Evolutionary conservation across 768 basidiomycete genomes (phyloP).

Genomic region (Leccinellum rugosiceps): DNA sequence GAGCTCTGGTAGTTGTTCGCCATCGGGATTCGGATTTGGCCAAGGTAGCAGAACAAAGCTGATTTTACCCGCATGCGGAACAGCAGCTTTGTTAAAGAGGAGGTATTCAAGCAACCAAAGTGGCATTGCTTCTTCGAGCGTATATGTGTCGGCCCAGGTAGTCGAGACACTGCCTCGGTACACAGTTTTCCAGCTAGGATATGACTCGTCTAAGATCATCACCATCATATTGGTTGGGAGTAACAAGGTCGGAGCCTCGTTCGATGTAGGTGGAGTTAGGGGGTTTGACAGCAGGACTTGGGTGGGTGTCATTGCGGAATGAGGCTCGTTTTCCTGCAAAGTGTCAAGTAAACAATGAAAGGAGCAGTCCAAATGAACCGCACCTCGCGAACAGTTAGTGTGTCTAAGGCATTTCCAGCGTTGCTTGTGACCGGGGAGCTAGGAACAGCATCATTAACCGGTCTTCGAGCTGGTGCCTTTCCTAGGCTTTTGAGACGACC

Average conservation of each 20-base stretch:
- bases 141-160: constrained; percentile 48
- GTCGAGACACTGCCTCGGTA: constrained; percentile 71
- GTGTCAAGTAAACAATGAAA: background rate
- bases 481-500: constrained; percentile 76
- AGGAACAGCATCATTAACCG: constrained; percentile 16
- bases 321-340: constrained; percentile 24
- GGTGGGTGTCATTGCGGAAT: constrained; percentile 44
- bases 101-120: constrained; percentile 88
- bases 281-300: constrained; percentile 54
- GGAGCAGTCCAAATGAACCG: background rate
- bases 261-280: constrained; percentile 61
- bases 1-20: constrained; percentile 70
- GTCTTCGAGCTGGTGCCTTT: constrained; percentile 46
- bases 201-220: constrained; percentile 78
- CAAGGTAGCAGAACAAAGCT: constrained; percentile 89
- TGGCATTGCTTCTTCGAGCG: constrained; percentile 77
- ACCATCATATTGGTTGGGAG: constrained; percentile 62
- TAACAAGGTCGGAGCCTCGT: constrained; percentile 66
- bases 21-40: constrained; percentile 52
- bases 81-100: constrained; percentile 58
- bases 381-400: constrained; percentile 24
- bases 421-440: constrained; percentile 24
- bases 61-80: constrained; percentile 63
- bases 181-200: constrained; percentile 68
- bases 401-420: constrained; percentile 14